phyloP scores from a whole-genome alignment of 202 grass and related monocot species.

The Cymbopogon flexuosus region DNA sequence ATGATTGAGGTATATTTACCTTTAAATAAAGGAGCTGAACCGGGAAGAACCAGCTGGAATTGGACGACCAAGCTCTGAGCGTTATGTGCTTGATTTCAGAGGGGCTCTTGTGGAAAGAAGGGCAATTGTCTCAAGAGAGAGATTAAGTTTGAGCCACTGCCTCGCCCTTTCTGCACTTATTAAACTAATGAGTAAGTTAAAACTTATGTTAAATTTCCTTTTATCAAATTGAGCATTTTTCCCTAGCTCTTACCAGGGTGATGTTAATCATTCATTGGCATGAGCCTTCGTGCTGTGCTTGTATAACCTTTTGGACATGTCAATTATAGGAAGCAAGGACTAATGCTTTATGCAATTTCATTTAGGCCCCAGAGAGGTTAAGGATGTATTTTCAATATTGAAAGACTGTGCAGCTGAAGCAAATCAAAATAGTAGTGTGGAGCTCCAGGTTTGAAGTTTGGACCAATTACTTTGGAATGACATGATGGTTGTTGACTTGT shows the following conservation, averaged over 20 bases:
- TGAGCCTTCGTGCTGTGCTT: neutral
- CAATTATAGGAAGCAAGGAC: neutral
- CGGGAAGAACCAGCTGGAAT: slow-evolving; percentile 75
- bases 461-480: slow-evolving; percentile 25
- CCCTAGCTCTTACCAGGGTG: neutral
- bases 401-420: slow-evolving; percentile 79
- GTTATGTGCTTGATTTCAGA: slow-evolving; percentile 87
- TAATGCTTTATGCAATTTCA: slow-evolving; percentile 34
- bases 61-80: slow-evolving; percentile 65
- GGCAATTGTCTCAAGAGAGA: slow-evolving; percentile 79
- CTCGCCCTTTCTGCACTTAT: slow-evolving; percentile 80
- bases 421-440: slow-evolving; percentile 53
- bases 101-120: slow-evolving; percentile 76
- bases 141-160: slow-evolving; percentile 93
- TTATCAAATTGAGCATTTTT: neutral
- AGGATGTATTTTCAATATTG: slow-evolving; percentile 63
- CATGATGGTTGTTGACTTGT: slow-evolving; percentile 22
- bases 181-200: slow-evolving; percentile 64
- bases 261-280: slow-evolving; percentile 18
- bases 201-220: neutral
- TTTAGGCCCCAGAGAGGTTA: slow-evolving; percentile 79
- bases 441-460: slow-evolving; percentile 78
- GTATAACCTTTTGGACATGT: slow-evolving; percentile 23
- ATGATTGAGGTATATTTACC: slow-evolving; percentile 13
- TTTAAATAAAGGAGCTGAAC: slow-evolving; percentile 59